Conservation (phyloP, 495 filamentous ascomycete species). For the Astrothelium macrocarpum region DNA sequence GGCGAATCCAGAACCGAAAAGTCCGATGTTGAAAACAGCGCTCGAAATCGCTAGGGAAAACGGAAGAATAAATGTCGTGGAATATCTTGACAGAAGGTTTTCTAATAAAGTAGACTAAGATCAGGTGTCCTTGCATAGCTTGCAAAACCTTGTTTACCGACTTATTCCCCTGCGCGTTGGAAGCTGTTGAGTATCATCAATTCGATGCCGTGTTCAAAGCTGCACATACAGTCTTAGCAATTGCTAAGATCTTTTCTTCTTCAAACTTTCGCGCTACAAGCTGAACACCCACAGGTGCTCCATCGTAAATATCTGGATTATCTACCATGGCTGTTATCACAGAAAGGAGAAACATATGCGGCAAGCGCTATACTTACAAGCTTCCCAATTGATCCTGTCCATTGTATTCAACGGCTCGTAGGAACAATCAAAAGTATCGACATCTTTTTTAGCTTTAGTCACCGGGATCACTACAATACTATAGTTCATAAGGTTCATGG, state of each 20-base stretch:
- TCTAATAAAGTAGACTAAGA: not conserved
- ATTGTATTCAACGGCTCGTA: not conserved
- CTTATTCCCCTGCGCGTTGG: not conserved
- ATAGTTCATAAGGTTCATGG: not conserved
- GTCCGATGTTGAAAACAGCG: conserved; percentile 3
- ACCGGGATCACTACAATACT: not conserved
- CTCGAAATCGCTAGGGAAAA: conserved; percentile 7
- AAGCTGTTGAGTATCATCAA: not conserved
- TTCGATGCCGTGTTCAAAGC: not conserved
- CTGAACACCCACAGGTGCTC: conserved; percentile 46
- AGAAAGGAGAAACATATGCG: not conserved
- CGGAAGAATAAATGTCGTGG: not conserved
- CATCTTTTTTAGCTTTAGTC: not conserved
- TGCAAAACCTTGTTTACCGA: not conserved
- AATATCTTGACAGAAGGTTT: not conserved
- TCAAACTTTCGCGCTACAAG: conserved; percentile 41
- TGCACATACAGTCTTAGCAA: not conserved
- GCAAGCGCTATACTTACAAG: not conserved
- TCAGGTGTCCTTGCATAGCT: not conserved
- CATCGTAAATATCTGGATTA: conserved; percentile 44
- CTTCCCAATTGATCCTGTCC: not conserved
- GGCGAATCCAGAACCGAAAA: not conserved
- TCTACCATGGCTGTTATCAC: conserved; percentile 28
- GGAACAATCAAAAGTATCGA: not conserved
- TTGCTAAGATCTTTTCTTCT: conserved; percentile 40